A percentile compares a stretch with the other conserved stretches of the same genome.
These are phyloP conservation scores for Petunia axillaris DNA, from an alignment of 257 asterid genomes.

Conservation along the genomic window DNA sequence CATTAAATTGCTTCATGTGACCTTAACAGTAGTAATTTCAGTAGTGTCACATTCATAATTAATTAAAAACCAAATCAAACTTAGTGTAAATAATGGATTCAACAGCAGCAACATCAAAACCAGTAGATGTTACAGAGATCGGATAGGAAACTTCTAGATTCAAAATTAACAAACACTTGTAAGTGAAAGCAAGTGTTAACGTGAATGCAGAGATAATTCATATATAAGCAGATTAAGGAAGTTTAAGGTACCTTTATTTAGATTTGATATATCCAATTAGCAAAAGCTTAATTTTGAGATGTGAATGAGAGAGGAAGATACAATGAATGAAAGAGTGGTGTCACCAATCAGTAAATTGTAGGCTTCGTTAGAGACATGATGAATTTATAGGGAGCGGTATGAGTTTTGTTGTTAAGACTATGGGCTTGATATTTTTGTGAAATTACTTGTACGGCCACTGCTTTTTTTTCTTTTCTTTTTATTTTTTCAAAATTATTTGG, in stretches of 20 bases:
- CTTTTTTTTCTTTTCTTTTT: not conserved
- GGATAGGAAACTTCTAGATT: conserved; percentile 9
- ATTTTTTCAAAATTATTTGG: not conserved
- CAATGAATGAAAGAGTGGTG: not conserved
- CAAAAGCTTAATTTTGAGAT: conserved; percentile 14
- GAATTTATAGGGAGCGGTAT: conserved; percentile 44
- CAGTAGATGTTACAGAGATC: not conserved
- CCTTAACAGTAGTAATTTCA: not conserved
- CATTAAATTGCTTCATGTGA: not conserved
- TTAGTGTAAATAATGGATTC: not conserved
- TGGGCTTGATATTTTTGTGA: conserved; percentile 33
- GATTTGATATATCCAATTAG: conserved; percentile 1
- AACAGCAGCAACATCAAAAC: not conserved
- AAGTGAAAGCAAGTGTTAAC: not conserved
- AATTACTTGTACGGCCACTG: conserved; percentile 37
- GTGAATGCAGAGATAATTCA: not conserved
- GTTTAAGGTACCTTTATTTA: not conserved
- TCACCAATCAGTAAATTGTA: not conserved
- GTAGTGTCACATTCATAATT: not conserved
- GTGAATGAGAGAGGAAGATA: not conserved
- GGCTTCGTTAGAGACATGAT: not conserved
- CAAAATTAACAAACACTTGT: conserved; percentile 7
- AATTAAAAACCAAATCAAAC: not conserved
- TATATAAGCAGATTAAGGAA: conserved; percentile 12
- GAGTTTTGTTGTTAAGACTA: conserved; percentile 12